Evolutionary conservation across 2,329 filamentous ascomycete species (phyloP), one percentile per base, ranked within the genome.

Genomic region (Epichloe scottii): DNA sequence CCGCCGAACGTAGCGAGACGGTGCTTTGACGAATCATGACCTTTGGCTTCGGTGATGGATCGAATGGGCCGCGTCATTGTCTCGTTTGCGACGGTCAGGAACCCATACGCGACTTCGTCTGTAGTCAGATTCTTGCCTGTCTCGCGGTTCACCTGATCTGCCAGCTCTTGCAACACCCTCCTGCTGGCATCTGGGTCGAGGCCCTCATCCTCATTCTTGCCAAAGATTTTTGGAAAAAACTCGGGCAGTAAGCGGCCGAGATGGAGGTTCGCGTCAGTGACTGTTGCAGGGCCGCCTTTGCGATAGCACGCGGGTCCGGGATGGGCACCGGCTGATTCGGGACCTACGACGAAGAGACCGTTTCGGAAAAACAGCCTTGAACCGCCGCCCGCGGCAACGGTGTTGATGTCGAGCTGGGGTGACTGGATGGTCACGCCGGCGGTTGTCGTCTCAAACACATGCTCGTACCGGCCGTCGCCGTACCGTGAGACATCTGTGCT

Each of bases 341-440:
- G 85, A 0, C 85, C 85, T 5, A 88, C 84, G 1, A 82, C 78
- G 55, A 89, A 87, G 2, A 89, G 70, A 0, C 84, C 84, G 53
- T 87, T 87, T 53, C 77, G 78, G 74, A 81, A 88, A 59, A 82
- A 83, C 0, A 89, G 69, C 15, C 81, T 72, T 1, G 79, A 84
- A n/a, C 84, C 83, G 54, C 85, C 85, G 17, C 85, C 85, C 6
- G 85, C 84, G 23, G 85, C 85, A 4, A 89, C 85, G 1, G 87
- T 91, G 62, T 88, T 87, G 62, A 91, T 89, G 58, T 90, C 86
- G 1, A 90, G 75, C 61, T 90, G 86, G 0, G 87, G 86, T 1
- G 81, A 84, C 55, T 89, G 85, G 11, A 90, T 87, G 1, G 84
- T 84, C 1, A 90, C 81, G 12, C 86, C 87, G 0, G 87, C 86